These are phyloP conservation scores for Peronosclerospora sorghi DNA, from an alignment of 352 stramenopile species.

Conservation along the genomic window DNA sequence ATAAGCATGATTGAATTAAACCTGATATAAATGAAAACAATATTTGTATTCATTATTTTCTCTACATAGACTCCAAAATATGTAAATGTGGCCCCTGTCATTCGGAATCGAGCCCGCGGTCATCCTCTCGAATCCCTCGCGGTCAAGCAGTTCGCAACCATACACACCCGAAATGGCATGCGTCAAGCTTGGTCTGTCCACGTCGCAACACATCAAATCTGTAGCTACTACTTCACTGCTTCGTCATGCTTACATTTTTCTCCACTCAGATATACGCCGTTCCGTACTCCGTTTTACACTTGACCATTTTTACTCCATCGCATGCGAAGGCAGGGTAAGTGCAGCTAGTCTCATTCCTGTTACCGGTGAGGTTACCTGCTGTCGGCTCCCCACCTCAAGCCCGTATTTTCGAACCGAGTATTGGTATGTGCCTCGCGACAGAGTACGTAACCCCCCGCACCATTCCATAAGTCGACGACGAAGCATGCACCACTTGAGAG, in stretches of 20 bases:
- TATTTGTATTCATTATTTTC: conserved; percentile 4
- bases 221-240: conserved; percentile 9
- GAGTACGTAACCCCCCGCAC: conserved; percentile 46
- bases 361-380: conserved; percentile 30
- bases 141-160: conserved; percentile 28
- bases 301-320: conserved; percentile 14
- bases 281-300: conserved; percentile 18
- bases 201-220: conserved; percentile 21
- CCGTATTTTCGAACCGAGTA: conserved; percentile 60
- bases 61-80: conserved; percentile 17
- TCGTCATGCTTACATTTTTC: conserved; percentile 17
- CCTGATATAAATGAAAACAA: background rate
- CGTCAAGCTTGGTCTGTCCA: conserved; percentile 25
- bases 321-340: conserved; percentile 10
- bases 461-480: conserved; percentile 49
- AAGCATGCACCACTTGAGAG: conserved; percentile 49
- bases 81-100: conserved; percentile 17
- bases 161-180: conserved; percentile 3
- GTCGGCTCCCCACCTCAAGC: conserved; percentile 34
- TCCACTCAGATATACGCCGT: conserved; percentile 14
- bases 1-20: no score
- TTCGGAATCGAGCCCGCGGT: conserved; percentile 26
- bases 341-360: conserved; percentile 19
- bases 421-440: conserved; percentile 45
- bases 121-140: conserved; percentile 17